phyloP scores from a whole-genome alignment of 1,139 yeast species.

The Blastobotrys ciferrii region DNA sequence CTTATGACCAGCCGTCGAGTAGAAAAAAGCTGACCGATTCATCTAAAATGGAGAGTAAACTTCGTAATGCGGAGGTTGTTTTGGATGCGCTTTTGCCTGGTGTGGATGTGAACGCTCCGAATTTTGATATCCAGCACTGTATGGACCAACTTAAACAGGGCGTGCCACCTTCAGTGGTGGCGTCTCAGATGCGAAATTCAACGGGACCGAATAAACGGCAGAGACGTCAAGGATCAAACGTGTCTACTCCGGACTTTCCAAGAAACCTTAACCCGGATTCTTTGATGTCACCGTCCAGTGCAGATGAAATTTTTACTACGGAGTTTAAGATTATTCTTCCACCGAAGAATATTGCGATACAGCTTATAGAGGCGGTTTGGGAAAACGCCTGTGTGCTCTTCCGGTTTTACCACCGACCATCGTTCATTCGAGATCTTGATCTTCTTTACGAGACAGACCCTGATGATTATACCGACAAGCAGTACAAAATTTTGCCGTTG shows the following conservation, averaged over 20 bases:
- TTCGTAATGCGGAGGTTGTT: conserved; percentile 39
- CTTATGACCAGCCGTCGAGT: conserved; percentile 74
- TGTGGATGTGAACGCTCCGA: conserved; percentile 48
- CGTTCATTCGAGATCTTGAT: conserved; percentile 58
- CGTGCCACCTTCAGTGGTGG: conserved; percentile 1
- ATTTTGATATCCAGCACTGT: conserved; percentile 41
- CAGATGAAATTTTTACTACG: conserved; percentile 12
- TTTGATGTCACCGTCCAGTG: conserved; percentile 8
- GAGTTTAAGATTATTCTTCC: conserved; percentile 67
- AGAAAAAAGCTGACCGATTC: conserved; percentile 48
- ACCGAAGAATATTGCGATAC: conserved; percentile 67
- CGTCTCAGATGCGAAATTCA: conserved; percentile 1
- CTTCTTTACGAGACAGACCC: conserved; percentile 67
- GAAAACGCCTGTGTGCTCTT: conserved; percentile 80
- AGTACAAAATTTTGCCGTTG: conserved; percentile 73
- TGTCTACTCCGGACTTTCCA: conserved; percentile 1
- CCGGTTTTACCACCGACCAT: conserved; percentile 82
- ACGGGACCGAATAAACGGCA: neutral
- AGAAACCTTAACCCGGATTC: conserved; percentile 9
- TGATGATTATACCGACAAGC: conserved; percentile 64
- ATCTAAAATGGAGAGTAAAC: conserved; percentile 37
- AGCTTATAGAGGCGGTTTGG: conserved; percentile 77
- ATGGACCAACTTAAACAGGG: conserved; percentile 10
- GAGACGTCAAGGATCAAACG: conserved; percentile 6
- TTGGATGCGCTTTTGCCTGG: conserved; percentile 51